Percentiles rank a stretch among this genome's conserved stretches.
These are phyloP conservation scores for Vachellia pachyceras DNA, from an alignment of 306 rosid genomes.

Conservation along the genomic window DNA sequence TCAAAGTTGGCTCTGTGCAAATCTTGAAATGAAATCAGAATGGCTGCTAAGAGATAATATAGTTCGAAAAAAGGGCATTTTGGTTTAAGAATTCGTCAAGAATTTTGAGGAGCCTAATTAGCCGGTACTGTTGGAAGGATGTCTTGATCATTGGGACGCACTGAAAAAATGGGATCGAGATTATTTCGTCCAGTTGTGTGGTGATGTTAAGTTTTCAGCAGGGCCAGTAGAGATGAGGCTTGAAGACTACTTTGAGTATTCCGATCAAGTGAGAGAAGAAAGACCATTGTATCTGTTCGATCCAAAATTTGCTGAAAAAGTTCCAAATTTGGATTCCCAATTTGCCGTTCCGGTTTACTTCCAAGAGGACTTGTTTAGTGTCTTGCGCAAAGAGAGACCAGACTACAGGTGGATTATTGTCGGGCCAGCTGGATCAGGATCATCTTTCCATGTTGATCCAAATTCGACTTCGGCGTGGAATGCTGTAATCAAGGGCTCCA, in stretches of 20 bases:
- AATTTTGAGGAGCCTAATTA: constrained; percentile 77
- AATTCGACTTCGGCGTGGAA: constrained; percentile 98
- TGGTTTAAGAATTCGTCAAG: constrained; percentile 75
- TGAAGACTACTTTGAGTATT: constrained; percentile 71
- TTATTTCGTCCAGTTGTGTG: constrained; percentile 68
- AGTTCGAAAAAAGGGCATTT: constrained; percentile 69
- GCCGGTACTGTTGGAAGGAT: constrained; percentile 88
- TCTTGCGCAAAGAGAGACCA: constrained; percentile 82
- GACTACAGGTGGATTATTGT: constrained; percentile 89
- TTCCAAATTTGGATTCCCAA: constrained; percentile 71
- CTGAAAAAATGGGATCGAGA: constrained; percentile 81
- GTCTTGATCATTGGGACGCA: constrained; percentile 86
- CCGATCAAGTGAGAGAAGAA: constrained; percentile 83
- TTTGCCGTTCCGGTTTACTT: constrained; percentile 78
- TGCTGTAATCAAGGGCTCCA: constrained; percentile 90
- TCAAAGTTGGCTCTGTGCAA: constrained; percentile 99
- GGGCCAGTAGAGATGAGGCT: constrained; percentile 91
- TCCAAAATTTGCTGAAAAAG: constrained; percentile 85
- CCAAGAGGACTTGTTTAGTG: constrained; percentile 80
- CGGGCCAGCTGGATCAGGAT: constrained; percentile 91
- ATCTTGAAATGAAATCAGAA: constrained; percentile 88
- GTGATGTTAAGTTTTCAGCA: constrained; percentile 71
- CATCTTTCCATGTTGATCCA: constrained; percentile 95
- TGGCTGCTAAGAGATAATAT: constrained; percentile 91
- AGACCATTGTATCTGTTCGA: constrained; percentile 88